Base-by-base conservation (phyloP, 2,329 filamentous ascomycete genomes). In the Thielaviopsis populi region DNA sequence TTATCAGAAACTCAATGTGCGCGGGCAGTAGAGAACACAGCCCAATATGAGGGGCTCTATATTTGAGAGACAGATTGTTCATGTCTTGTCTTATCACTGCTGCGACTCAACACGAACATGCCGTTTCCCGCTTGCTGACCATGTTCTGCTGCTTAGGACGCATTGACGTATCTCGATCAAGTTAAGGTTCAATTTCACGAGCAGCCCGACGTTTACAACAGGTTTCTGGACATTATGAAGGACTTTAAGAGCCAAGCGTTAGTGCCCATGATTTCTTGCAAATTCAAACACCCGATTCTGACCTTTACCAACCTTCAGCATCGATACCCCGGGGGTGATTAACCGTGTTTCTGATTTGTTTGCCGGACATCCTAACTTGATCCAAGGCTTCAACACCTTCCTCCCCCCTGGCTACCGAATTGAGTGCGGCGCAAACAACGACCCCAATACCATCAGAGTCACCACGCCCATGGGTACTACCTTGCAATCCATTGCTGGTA, bases 181-280 rank as follows among this genome's bases (percentile, higher is more conserved):
- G 94, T 99, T 68, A 99, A 99, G 75, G 91, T 97, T 33, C 91
- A 96, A 71, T 99, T 99, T 69, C 88, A 91, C 66, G 92, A 97
- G 68, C 91, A 96, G 69, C 91, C 94, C 3, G 92, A 97, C 73
- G 94, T 99, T 0, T 99, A 99, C 71, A 97, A 97, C 71, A 82
- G 89, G 43, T 97, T 99, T 70, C 77, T 99, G 56, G 94, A 99
- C 70, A 99, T 99, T 59, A 99, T 99, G 94, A 99, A 99, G 72
- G 94, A 99, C 70, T 99, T 99, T 74, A 99, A 99, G 76, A 96
- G 91, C 70, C 92, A 96, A 76, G 91, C 91, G 83, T 91, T 78
- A 76, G 87, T 81, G 63, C 58, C 17, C 24, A 10, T 48, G 19
- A 48, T 54, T 46, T 33, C 19, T 66, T 46, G 19, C 17, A 37